Evolutionary conservation across 2,329 filamentous ascomycete species (phyloP).

Genomic region (Fusarium udum): DNA sequence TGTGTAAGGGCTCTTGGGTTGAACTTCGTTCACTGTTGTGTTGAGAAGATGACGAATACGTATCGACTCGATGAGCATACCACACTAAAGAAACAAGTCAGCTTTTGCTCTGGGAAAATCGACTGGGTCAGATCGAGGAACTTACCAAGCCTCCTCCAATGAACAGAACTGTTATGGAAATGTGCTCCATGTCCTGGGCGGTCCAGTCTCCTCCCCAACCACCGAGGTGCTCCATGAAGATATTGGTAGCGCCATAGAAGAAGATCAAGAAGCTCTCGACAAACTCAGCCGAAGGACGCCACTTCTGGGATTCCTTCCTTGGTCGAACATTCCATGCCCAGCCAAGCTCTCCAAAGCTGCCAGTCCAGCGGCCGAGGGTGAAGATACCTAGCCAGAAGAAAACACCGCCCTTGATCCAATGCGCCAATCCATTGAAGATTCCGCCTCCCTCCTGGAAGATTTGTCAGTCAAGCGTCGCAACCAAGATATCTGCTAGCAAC

Average conservation of each 20-base stretch:
- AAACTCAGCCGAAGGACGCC: constrained; percentile 86
- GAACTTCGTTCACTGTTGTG: constrained; percentile 55
- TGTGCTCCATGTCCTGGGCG: constrained; percentile 85
- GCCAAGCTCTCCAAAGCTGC: constrained; percentile 87
- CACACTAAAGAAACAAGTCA: constrained; percentile 61
- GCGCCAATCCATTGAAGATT: constrained; percentile 87
- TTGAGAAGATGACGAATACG: constrained; percentile 74
- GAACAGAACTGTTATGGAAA: constrained; percentile 93
- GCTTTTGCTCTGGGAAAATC: neutral
- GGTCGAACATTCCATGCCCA: constrained; percentile 96
- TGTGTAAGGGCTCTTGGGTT: constrained; percentile 47
- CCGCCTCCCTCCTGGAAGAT: constrained; percentile 66
- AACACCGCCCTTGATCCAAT: constrained; percentile 93
- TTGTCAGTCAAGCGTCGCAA: neutral
- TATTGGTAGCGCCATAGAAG: constrained; percentile 86
- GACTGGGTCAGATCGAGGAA: constrained; percentile 16
- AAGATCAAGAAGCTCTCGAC: constrained; percentile 91
- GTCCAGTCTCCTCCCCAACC: constrained; percentile 77
- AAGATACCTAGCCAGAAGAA: constrained; percentile 94
- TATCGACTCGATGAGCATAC: constrained; percentile 85
- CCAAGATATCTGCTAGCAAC: constrained; percentile 44
- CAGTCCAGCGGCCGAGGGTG: constrained; percentile 88
- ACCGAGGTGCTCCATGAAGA: constrained; percentile 90
- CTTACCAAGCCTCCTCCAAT: constrained; percentile 88
- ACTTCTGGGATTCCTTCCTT: constrained; percentile 61